phyloP scores from a whole-genome alignment of 2,329 filamentous ascomycete species.

The Verticillium nubilum region DNA sequence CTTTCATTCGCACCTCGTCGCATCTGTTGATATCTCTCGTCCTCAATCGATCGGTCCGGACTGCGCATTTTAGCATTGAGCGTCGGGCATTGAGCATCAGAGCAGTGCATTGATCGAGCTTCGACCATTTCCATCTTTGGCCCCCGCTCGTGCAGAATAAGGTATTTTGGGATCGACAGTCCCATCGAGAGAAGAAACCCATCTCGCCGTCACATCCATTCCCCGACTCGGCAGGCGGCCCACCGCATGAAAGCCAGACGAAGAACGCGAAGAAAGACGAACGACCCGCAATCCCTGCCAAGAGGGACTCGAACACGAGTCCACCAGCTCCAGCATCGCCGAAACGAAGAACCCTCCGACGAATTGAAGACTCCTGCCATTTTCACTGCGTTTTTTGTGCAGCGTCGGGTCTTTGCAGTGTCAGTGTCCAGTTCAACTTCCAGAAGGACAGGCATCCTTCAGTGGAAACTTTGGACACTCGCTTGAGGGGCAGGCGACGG shows the following conservation, averaged over 20 bases:
- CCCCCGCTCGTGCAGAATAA: not conserved
- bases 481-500: not conserved
- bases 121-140: not conserved
- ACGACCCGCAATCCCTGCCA: not conserved
- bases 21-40: no score
- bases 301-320: not conserved
- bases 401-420: not conserved
- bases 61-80: not conserved
- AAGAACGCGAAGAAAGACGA: not conserved
- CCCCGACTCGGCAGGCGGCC: not conserved
- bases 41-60: no score
- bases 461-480: not conserved
- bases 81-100: no score
- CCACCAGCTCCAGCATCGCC: not conserved
- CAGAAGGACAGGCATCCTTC: not conserved
- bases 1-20: no score
- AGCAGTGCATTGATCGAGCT: not conserved
- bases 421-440: not conserved
- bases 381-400: not conserved
- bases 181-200: not conserved
- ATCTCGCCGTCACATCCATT: not conserved
- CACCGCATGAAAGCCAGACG: not conserved
- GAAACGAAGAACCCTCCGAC: not conserved
- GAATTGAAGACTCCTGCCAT: not conserved
- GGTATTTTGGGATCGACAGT: not conserved